Conservation (phyloP, 306 rosid genomes). For the Vigna nakashimae region DNA sequence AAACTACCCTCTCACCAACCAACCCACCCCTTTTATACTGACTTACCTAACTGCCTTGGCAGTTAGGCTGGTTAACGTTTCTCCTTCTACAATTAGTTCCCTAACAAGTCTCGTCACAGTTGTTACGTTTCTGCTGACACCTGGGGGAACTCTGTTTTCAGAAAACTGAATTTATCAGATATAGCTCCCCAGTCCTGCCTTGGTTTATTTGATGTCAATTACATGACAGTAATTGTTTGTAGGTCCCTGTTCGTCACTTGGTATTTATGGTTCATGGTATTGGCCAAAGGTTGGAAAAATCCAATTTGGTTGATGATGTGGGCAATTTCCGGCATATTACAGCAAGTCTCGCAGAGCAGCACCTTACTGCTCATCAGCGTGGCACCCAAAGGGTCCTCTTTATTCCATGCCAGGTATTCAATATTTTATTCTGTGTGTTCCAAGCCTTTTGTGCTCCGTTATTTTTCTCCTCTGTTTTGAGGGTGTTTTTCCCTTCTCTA, state of each 20-base stretch:
- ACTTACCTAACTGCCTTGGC: too few species aligned
- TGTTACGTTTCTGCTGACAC: constrained; percentile 27
- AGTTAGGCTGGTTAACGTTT: too few species aligned
- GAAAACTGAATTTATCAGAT: constrained; percentile 35
- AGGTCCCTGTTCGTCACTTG: constrained; percentile 98
- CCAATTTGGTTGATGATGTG: constrained; percentile 98
- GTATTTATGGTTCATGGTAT: constrained; percentile 99
- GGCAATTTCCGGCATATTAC: constrained; percentile 79
- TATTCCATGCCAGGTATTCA: constrained; percentile 92
- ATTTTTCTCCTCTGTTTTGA: constrained; percentile 13
- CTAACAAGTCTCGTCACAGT: background rate
- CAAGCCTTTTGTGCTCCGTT: constrained; percentile 3
- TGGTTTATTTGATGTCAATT: constrained; percentile 39
- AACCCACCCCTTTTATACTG: too few species aligned
- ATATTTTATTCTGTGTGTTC: constrained; percentile 29
- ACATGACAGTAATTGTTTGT: constrained; percentile 40
- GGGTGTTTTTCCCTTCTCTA: constrained; percentile 13
- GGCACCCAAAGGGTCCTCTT: constrained; percentile 89
- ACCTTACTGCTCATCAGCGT: constrained; percentile 83
- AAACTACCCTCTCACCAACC: too few species aligned
- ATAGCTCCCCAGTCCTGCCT: background rate
- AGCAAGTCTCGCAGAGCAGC: constrained; percentile 83
- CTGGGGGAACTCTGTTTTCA: constrained; percentile 14
- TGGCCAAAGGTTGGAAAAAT: constrained; percentile 98
- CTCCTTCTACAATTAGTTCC: too few species aligned